Evolutionary conservation across 768 basidiomycete species (phyloP), one percentile per base, ranked within the genome.

Genomic region (Rhodotorula toruloides): DNA sequence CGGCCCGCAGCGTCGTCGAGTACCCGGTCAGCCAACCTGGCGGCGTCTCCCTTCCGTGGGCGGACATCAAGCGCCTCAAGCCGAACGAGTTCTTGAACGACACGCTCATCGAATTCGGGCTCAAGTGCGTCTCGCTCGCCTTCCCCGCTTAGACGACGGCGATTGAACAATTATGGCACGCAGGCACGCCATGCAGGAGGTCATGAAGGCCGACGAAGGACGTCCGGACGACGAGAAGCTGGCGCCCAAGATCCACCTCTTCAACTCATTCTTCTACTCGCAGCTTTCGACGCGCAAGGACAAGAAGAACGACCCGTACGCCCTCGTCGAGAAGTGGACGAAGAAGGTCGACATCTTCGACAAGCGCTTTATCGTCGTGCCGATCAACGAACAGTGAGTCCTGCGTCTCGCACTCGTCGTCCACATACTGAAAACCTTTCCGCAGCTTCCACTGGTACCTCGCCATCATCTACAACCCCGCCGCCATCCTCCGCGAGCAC

Each of bases 191-290:
- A 82, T 84, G 67, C 78, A 74, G 7, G 22, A 42, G 75, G 87
- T 67, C 86, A 87, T 4, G 81, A 3, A 42, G 27, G 36, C 13
- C 10, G 56, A 58, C 21, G 25, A 37, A 2, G 5, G 4, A 0
- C 54, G 37, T 6, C 9, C 37, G 1, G 40, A 47, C 1, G 32
- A 34, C 25, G 65, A 52, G 13, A 44, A 81, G 22, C 78, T 89
- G 8, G 88, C 85, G 3, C 82, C 85, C 5, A 83, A 89, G 71
- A 81, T 93, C 2, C 87, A 97, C 74, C 83, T 98, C 8, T 98
- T 98, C 81, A 98, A 87, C 77, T 93, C 93, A 0, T 99, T 97
- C 79, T 98, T 99, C 78, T 98, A 93, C 81, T 90, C 93, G 80
- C 94, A 96, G 77, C 79, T 99, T 34, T 87, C 86, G 63, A 32